These are phyloP conservation scores for Puccinia horiana DNA, from an alignment of 1,284 basidiomycete genomes.

Conservation along the genomic window DNA sequence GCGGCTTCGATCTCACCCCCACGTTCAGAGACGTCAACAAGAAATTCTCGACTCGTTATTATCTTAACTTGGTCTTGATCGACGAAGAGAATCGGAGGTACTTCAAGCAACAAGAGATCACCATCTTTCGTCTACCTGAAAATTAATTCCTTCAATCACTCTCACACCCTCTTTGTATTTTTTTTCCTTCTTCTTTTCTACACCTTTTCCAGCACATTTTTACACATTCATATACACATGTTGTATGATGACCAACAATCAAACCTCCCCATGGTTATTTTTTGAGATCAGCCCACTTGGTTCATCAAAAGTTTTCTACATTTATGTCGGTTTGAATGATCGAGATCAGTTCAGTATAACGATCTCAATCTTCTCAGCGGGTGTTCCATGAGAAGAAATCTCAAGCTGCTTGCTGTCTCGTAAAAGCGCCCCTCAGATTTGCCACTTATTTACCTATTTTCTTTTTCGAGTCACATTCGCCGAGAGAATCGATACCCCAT, in stretches of 20 bases:
- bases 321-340: no score
- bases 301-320: no score
- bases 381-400: no score
- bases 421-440: no score
- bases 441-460: no score
- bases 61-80: constrained; percentile 92
- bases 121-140: constrained; percentile 52
- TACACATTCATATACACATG: not conserved
- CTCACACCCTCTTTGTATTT: not conserved
- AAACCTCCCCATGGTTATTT: not conserved
- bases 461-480: no score
- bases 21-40: constrained; percentile 99
- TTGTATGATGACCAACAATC: not conserved
- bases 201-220: not conserved
- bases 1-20: constrained; percentile 95
- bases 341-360: no score
- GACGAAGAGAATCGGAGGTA: constrained; percentile 96
- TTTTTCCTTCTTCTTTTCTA: not conserved
- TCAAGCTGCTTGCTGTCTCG: no score
- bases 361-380: no score
- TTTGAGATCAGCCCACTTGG: no score
- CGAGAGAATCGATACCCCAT: no score
- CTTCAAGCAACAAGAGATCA: constrained; percentile 68
- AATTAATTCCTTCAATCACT: constrained; percentile 9
- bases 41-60: constrained; percentile 95